phyloP scores from a whole-genome alignment of 768 basidiomycete species.

The Auriscalpium microsporum region DNA sequence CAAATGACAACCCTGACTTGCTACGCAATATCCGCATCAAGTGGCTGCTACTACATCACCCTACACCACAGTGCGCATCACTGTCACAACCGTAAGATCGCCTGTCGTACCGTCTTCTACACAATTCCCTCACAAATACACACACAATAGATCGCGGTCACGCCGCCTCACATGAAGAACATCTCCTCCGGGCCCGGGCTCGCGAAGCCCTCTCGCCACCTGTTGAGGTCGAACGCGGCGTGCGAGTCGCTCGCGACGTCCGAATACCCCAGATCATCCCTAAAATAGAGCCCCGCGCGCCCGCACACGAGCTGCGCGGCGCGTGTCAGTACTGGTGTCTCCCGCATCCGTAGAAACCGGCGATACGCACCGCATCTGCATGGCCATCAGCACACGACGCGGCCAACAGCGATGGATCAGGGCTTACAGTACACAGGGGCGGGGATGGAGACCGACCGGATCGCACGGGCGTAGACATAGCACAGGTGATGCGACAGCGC shows the following conservation, averaged over 20 bases:
- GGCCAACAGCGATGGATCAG: neutral
- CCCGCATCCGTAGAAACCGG: no score
- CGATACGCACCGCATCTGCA: conserved; percentile 41
- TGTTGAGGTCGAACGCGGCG: neutral
- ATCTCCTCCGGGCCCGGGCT: no score
- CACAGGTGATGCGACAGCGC: conserved; percentile 42
- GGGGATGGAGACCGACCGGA: conserved; percentile 49
- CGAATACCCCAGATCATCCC: conserved; percentile 16
- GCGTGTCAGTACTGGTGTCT: neutral
- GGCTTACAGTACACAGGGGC: conserved; percentile 49
- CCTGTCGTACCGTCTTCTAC: no score
- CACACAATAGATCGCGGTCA: no score
- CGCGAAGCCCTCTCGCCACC: conserved; percentile 9
- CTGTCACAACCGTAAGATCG: no score
- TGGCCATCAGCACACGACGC: neutral
- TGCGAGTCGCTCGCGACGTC: conserved; percentile 1
- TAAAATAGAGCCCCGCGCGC: conserved; percentile 45
- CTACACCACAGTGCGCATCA: no score
- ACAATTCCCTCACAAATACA: no score
- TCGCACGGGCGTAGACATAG: conserved; percentile 45
- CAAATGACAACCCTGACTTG: no score
- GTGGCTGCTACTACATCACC: no score
- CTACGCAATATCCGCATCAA: no score
- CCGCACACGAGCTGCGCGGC: conserved; percentile 41
- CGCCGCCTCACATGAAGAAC: no score